phyloP scores from a whole-genome alignment of 2,329 filamentous ascomycete species.

The Pseudogymnoascus verrucosus region DNA sequence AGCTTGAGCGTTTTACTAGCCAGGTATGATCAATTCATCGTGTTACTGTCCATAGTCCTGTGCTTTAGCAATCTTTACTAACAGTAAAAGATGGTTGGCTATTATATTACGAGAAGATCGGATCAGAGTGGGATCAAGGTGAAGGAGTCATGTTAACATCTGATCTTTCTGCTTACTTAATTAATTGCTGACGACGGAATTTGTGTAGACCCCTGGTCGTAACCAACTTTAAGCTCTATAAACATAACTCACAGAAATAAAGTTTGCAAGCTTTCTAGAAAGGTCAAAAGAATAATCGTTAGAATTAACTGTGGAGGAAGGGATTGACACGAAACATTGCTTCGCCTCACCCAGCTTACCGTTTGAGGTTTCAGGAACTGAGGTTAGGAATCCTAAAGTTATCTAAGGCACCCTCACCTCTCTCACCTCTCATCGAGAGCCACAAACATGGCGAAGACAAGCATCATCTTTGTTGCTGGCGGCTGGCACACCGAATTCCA shows the following conservation, averaged over 20 bases:
- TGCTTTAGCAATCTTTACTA: background rate
- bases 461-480: constrained; percentile 3
- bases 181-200: too few species aligned
- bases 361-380: background rate
- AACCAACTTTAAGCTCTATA: too few species aligned
- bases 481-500: constrained; percentile 7
- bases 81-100: background rate
- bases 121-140: background rate
- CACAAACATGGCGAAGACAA: constrained; percentile 1
- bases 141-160: background rate
- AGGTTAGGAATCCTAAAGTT: background rate
- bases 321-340: too few species aligned
- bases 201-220: too few species aligned
- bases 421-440: background rate
- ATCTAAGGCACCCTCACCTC: background rate
- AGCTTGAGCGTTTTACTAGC: background rate
- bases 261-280: too few species aligned
- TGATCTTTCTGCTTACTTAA: too few species aligned
- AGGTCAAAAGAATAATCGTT: too few species aligned
- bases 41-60: background rate
- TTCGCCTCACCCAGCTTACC: too few species aligned
- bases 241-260: too few species aligned
- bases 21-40: background rate
- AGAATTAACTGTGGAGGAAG: too few species aligned
- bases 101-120: background rate